A percentile compares a stretch with the other conserved stretches of the same genome.
These are phyloP conservation scores for Beauveria bassiana DNA, from an alignment of 2,329 filamentous ascomycete genomes.

Conservation along the genomic window DNA sequence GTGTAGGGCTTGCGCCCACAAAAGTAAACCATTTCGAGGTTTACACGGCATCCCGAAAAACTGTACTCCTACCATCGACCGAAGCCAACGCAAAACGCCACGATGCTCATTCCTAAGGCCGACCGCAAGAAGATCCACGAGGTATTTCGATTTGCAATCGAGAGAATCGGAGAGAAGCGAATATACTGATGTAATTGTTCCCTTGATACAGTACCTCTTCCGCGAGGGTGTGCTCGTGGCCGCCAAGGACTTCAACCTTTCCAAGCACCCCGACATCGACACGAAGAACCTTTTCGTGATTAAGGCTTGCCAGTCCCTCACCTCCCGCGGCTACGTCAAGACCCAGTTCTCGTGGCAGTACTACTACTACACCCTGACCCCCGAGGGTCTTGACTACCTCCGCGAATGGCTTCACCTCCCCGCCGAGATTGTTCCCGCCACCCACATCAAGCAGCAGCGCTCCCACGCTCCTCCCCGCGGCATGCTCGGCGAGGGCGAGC, in stretches of 20 bases:
- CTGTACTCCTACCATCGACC: slow-evolving; percentile 44
- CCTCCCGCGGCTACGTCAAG: slow-evolving; percentile 97
- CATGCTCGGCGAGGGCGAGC: slow-evolving; percentile 86
- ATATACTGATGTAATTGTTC: slow-evolving; percentile 12
- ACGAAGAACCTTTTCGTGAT: slow-evolving; percentile 99
- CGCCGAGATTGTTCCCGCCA: slow-evolving; percentile 97
- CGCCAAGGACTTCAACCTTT: slow-evolving; percentile 98
- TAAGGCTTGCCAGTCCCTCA: slow-evolving; percentile 98
- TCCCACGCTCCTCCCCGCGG: slow-evolving; percentile 96
- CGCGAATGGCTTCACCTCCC: slow-evolving; percentile 99
- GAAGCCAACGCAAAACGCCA: slow-evolving; percentile 41
- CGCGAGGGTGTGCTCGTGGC: slow-evolving; percentile 88
- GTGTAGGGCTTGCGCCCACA: slow-evolving; percentile 38
- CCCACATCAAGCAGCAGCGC: slow-evolving; percentile 99
- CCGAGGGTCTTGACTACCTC: slow-evolving; percentile 99
- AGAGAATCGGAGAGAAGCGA: slow-evolving; percentile 1
- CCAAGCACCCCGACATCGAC: slow-evolving; percentile 97
- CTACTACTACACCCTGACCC: slow-evolving; percentile 99
- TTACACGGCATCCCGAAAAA: slow-evolving; percentile 28
- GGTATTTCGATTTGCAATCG: slow-evolving; percentile 29
- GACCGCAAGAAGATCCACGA: slow-evolving; percentile 99
- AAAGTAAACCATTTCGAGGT: slow-evolving; percentile 38
- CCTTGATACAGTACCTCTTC: slow-evolving; percentile 74
- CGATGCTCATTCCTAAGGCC: slow-evolving; percentile 99
- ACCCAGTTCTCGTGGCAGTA: slow-evolving; percentile 99